These are phyloP conservation scores for Starmerella apicola DNA, from an alignment of 805 yeast genomes.

Conservation along the genomic window DNA sequence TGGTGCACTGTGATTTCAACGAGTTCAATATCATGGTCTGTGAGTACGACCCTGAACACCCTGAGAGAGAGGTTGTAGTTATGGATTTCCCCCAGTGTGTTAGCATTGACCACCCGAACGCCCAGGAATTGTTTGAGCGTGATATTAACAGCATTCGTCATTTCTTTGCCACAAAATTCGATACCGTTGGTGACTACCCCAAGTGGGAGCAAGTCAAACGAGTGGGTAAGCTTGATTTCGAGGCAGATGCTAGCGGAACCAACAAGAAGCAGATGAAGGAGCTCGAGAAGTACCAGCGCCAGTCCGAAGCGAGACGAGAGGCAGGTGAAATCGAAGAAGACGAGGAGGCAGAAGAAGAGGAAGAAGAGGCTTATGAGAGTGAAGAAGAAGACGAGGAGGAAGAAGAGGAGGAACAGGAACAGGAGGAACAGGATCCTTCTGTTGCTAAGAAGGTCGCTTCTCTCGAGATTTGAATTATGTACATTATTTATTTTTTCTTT, in stretches of 20 bases:
- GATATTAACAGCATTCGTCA: constrained; percentile 83
- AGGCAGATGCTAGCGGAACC: constrained; percentile 86
- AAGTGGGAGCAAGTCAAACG: constrained; percentile 64
- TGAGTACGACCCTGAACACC: constrained; percentile 32
- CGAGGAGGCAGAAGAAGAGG: constrained; percentile 36
- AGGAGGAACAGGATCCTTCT: background rate
- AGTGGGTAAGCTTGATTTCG: constrained; percentile 58
- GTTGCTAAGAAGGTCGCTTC: background rate
- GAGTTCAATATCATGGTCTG: constrained; percentile 89
- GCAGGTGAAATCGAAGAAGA: constrained; percentile 28
- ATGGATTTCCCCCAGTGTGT: constrained; percentile 98
- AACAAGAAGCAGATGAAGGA: constrained; percentile 41
- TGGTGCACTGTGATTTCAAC: constrained; percentile 94
- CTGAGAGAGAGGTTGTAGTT: constrained; percentile 66
- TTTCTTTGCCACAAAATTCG: constrained; percentile 68
- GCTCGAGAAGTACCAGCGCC: constrained; percentile 59
- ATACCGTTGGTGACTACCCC: constrained; percentile 79
- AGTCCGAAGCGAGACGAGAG: constrained; percentile 22
- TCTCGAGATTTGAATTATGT: background rate
- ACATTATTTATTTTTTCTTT: background rate
- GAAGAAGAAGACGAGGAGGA: constrained; percentile 29
- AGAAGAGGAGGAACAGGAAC: constrained; percentile 31
- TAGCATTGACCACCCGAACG: constrained; percentile 81
- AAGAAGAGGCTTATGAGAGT: constrained; percentile 27
- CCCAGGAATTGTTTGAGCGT: constrained; percentile 74